Base-by-base conservation (phyloP, 768 basidiomycete genomes). In the Russula olivacea region DNA sequence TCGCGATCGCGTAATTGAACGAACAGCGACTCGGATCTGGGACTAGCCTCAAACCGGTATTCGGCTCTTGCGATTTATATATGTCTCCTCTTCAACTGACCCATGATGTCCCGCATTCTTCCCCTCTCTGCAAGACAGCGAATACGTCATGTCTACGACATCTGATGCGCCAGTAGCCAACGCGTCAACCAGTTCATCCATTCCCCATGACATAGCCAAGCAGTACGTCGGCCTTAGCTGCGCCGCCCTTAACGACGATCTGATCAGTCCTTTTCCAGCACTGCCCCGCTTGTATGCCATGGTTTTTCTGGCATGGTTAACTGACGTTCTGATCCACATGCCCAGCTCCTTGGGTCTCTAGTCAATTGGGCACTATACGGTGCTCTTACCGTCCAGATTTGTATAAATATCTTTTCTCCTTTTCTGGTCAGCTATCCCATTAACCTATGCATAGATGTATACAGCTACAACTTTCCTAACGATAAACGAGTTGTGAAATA, bases 291-390 rank as follows among this genome's bases (percentile, higher is more conserved):
- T 59, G 63, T 64, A 48, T 58, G 58, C n/a, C 14, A 4, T 8
- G 10, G 30, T 19, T 15, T 49, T 50, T 41, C 28, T 30, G 7
- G 38, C 43, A 14, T 14, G 3, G 19, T 36, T 9, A 14, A 59
- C 11, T 36, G 32, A 59, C 19, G n/a, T 63, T 47, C 47, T 25
- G 25, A 50, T 36, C 23, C 11, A 47, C 19, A 28, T 19, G 7
- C 40, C 41, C 48, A 64, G 58, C 48, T 64, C 28, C 36, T 64
- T 9, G 58, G 63, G 2, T 21, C 58, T 45, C 47, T 73, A 41
- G 43, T 73, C 53, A 71, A 71, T 61, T 73, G 67, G 59, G 52
- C 62, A 40, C 51, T 74, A 6, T 74, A 68, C 48, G 73, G 73
- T 28, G 68, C 68, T 19, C 68, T 74, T 19, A 53, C 55, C 28